phyloP scores from a whole-genome alignment of 352 stramenopile species.

The Pythium plurisporium region DNA sequence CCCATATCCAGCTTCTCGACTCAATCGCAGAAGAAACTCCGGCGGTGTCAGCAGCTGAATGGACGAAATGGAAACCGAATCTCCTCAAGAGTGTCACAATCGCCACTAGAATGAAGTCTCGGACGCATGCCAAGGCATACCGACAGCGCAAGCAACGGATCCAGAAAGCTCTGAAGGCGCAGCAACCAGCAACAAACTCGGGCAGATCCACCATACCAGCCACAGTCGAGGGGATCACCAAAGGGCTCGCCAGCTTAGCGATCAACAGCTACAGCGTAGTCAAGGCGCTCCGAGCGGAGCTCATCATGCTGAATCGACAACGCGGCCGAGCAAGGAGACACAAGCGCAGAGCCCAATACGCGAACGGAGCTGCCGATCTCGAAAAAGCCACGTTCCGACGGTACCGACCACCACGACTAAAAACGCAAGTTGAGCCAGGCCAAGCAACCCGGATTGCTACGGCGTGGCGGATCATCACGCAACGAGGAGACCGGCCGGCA shows the following conservation, averaged over 20 bases:
- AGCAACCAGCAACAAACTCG: background rate
- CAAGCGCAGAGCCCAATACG: background rate
- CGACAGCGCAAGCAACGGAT: background rate
- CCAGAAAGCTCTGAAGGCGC: background rate
- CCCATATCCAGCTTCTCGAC: background rate
- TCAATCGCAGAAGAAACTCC: background rate
- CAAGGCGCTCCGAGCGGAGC: background rate
- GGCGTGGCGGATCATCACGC: constrained; percentile 1
- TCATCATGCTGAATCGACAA: background rate
- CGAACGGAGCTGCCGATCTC: background rate
- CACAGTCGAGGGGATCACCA: background rate
- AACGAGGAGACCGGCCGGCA: background rate
- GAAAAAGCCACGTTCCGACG: background rate
- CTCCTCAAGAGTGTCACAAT: background rate
- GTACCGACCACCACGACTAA: no score
- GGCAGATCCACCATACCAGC: background rate
- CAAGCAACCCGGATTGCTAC: no score
- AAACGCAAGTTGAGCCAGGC: no score
- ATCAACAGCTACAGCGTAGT: background rate
- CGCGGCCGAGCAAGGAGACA: background rate
- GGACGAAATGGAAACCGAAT: background rate
- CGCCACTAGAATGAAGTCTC: no score
- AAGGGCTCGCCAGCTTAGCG: background rate
- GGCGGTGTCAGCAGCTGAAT: background rate
- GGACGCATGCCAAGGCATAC: background rate